Evolutionary conservation across 306 rosid species (phyloP), one percentile per base, ranked within the genome.

Genomic region (Vigna angularis): DNA sequence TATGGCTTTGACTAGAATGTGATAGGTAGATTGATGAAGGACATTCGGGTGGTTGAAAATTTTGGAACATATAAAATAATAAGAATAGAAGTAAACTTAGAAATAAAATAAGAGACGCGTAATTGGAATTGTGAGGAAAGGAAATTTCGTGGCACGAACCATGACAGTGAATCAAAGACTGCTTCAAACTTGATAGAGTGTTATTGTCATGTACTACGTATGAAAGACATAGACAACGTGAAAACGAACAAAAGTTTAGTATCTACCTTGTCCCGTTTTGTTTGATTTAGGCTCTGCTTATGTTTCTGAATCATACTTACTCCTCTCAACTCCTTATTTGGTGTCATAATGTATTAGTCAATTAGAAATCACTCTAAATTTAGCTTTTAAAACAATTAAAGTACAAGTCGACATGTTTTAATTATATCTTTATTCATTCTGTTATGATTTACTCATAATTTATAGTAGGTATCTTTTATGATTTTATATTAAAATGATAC

Each of bases 71-170:
- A 65, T 52, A 38, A 59, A 55, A 4, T 15, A 66, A 55, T n/a
- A 12, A 51, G 28, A 62, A 18, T 12, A 45, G 44, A 17, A 51
- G 5, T 59, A 42, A 66, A 66, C 5, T 6, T 2, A 5, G 47
- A 45, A 48, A 8, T 5, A 15, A 48, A 67, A 73, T 14, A 40
- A 20, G 51, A 34, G 53, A 74, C 79, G 82, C 65, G 86, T 44
- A 45, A 79, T 65, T 67, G 53, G 71, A 45, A 38, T 15, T 24
- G 48, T 6, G 66, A 70, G 71, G 16, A 13, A 1, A 4, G 68
- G 86, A 82, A 73, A 56, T 67, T 88, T 86, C 83, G 81, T 11
- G 84, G 84, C 51, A 63, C 4, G 53, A 56, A 17, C 7, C 52
- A 26, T 78, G 79, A 68, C 0, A 8, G 0, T 26, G 65, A 3